A percentile compares a stretch with the other conserved stretches of the same genome.
Conservation (phyloP, 2,329 filamentous ascomycete species). For the Zasmidium angulare region DNA sequence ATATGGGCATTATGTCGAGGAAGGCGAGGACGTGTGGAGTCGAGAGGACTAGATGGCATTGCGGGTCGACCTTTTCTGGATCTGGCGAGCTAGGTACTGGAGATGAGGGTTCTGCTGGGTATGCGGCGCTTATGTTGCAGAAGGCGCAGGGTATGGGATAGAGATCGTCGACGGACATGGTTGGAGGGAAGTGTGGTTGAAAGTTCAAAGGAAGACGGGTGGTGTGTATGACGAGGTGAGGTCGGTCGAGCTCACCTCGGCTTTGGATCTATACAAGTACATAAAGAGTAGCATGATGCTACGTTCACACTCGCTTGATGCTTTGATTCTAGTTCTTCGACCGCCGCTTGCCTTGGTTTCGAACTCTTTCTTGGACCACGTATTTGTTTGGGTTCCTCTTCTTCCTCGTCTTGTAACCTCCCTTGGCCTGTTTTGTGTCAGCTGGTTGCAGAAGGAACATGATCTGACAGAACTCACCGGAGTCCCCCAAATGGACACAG, state of each 20-base stretch:
- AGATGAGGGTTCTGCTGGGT: conserved; percentile 45
- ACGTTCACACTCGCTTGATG: neutral
- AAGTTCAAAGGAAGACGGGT: too few species aligned
- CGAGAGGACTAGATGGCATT: conserved; percentile 67
- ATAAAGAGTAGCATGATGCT: neutral
- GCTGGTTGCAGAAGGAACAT: conserved; percentile 4
- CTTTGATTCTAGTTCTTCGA: conserved; percentile 36
- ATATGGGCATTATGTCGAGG: conserved; percentile 88
- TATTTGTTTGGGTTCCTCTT: conserved; percentile 90
- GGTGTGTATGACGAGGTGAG: neutral
- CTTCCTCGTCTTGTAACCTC: conserved; percentile 86
- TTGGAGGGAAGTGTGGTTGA: too few species aligned
- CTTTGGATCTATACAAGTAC: neutral
- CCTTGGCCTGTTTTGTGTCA: conserved; percentile 60
- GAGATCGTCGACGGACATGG: conserved; percentile 25
- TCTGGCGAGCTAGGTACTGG: conserved; percentile 33
- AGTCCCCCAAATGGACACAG: conserved; percentile 93
- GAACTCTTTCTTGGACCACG: conserved; percentile 77
- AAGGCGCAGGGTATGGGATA: conserved; percentile 56
- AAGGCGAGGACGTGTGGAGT: conserved; percentile 80
- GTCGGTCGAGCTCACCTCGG: too few species aligned
- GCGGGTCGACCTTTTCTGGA: conserved; percentile 34
- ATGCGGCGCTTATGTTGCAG: conserved; percentile 56
- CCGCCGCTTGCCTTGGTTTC: conserved; percentile 87
- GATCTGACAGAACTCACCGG: conserved; percentile 64